These are phyloP conservation scores for Aspergillus oerlinghausenensis DNA, from an alignment of 2,329 filamentous ascomycete species.

Conservation along the genomic window DNA sequence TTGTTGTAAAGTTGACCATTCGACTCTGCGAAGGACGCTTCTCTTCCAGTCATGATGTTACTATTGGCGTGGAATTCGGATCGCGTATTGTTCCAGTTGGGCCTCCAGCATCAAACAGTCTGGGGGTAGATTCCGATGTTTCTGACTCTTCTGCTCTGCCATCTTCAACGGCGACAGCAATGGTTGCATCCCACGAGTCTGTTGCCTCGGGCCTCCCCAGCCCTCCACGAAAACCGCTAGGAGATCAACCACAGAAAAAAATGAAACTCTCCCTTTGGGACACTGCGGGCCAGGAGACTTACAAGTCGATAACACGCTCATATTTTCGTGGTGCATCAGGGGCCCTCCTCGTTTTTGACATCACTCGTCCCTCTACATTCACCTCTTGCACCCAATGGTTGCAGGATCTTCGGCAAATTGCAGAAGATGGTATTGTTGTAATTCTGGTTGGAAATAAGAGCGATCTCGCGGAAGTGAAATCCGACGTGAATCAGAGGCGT, in stretches of 20 bases:
- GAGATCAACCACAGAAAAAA: slow-evolving; percentile 55
- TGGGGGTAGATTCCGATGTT: slow-evolving; percentile 48
- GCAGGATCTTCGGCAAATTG: slow-evolving; percentile 87
- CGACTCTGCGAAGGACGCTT: slow-evolving; percentile 96
- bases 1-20: slow-evolving; percentile 66
- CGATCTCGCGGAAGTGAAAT: slow-evolving; percentile 61
- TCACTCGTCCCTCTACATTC: slow-evolving; percentile 80
- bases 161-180: slow-evolving; percentile 6
- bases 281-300: slow-evolving; percentile 93
- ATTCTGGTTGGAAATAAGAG: slow-evolving; percentile 94
- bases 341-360: slow-evolving; percentile 88
- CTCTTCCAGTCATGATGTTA: slow-evolving; percentile 90
- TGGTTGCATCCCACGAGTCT: slow-evolving; percentile 12
- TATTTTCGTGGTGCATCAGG: slow-evolving; percentile 83
- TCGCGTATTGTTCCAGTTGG: slow-evolving; percentile 89
- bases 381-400: slow-evolving; percentile 88
- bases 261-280: slow-evolving; percentile 97
- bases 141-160: slow-evolving; percentile 7
- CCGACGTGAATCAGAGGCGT: slow-evolving; percentile 57
- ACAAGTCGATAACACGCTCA: slow-evolving; percentile 90
- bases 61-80: slow-evolving; percentile 94
- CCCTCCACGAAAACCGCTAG: slow-evolving; percentile 33
- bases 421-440: slow-evolving; percentile 91
- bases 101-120: slow-evolving; percentile 64
- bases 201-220: slow-evolving; percentile 28